Evolutionary conservation across 192 early-diverging fungal species (phyloP), one percentile per base, ranked within the genome.

Genomic region (Gryganskiella cystojenkinii): DNA sequence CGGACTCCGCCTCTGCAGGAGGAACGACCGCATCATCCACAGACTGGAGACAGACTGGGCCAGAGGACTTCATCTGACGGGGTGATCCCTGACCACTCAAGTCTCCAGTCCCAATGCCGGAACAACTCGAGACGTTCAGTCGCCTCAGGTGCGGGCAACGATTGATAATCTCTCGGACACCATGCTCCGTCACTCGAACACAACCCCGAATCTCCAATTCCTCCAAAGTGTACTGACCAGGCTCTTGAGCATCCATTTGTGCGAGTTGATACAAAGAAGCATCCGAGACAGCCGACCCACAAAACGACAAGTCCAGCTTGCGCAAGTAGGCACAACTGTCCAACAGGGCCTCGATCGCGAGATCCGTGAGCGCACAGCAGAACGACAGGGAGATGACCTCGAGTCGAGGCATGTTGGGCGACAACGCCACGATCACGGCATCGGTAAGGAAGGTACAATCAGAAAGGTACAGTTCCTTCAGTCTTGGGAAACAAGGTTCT

Each of bases 391-490:
- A 87, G 4, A 93, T 72, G 17, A 64, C 51, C 53, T 83, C 47
- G 1, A 94, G 74, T 2, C 78, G 64, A 20, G 89, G 88, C 68
- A 90, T 89, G 15, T 79, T 75, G 1, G 67, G 67, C 2, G 86
- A 83, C 19, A 94, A 43, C n/a, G 67, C 57, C 8, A 80, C 43
- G 28, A 93, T 85, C 2, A 92, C 84, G 6, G 74, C 79, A 51
- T 94, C 92, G 4, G 91, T 89, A 15, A 95, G 70, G 61, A 94
- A 95, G 2, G 88, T 90, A 68, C 93, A 95, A 70, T 95, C 93
- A 19, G 83, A 85, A 7, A 95, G 80, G 43, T 82, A 83, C 2
- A 95, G 76, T 8, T 87, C 82, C 28, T 80, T 50, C 33, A 94
- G 80, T 7, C 34, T 46, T 11, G 69, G 65, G 54, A 86, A 85